A percentile compares a stretch with the other conserved stretches of the same genome.
Conservation (phyloP, 2,329 filamentous ascomycete genomes). For the Diaporthe eres region DNA sequence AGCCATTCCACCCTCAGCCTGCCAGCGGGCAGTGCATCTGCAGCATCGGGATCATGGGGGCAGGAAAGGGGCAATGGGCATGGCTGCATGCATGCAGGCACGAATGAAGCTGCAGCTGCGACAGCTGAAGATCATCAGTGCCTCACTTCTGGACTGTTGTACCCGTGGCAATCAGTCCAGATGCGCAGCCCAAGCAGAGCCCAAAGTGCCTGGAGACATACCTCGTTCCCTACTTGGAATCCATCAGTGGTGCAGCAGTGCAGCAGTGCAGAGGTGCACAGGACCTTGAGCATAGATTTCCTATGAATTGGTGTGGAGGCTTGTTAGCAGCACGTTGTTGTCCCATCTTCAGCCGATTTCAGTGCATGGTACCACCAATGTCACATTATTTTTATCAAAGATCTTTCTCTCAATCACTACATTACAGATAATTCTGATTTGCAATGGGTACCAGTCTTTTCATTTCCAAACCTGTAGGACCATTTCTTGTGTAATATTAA, state of each 20-base stretch:
- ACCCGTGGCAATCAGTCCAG: not conserved
- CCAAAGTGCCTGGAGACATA: not conserved
- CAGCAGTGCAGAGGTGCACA: no score
- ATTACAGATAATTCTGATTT: not conserved
- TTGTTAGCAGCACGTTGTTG: not conserved
- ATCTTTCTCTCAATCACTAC: not conserved
- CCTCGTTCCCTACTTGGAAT: not conserved
- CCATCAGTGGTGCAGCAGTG: not conserved
- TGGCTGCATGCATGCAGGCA: not conserved
- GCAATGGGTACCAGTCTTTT: no score
- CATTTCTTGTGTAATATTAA: not conserved
- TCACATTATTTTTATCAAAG: not conserved
- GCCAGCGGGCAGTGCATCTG: conserved; percentile 5
- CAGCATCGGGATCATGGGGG: not conserved
- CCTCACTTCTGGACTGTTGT: not conserved
- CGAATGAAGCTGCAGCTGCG: not conserved
- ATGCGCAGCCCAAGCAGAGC: not conserved
- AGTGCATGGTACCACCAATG: not conserved
- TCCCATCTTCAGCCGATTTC: no score
- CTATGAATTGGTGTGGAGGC: not conserved
- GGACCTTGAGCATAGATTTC: no score
- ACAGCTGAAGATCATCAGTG: not conserved
- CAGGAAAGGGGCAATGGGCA: not conserved
- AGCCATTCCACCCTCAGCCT: not conserved
- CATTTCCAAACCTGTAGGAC: not conserved